Evolutionary conservation across 306 rosid genomes (phyloP).

Genomic region (Rosa multiflora): DNA sequence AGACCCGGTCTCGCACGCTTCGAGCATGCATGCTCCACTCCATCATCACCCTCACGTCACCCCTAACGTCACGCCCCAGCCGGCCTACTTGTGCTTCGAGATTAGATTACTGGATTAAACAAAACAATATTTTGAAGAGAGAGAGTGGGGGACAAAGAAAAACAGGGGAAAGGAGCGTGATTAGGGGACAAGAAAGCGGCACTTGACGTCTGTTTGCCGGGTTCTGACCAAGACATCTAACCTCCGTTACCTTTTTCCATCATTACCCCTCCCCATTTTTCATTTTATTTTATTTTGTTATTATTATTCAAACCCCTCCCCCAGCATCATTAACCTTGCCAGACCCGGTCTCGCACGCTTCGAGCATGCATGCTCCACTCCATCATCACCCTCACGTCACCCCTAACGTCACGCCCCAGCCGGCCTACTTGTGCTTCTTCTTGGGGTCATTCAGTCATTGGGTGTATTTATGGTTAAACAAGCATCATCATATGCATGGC

Average conservation of each 20-base stretch:
- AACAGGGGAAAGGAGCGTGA: conserved; percentile 28
- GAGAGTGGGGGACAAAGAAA: conserved; percentile 41
- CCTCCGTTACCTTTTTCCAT: conserved; percentile 34
- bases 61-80: conserved; percentile 15
- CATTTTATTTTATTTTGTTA: neutral
- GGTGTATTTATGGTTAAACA: conserved; percentile 1
- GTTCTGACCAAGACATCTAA: conserved; percentile 40
- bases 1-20: conserved; percentile 31
- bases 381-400: conserved; percentile 24
- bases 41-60: conserved; percentile 24
- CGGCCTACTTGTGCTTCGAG: too few relatives aligned
- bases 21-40: conserved; percentile 15
- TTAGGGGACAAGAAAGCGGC: conserved; percentile 82
- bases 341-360: conserved; percentile 31
- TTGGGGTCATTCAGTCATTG: neutral
- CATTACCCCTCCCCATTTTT: conserved; percentile 27
- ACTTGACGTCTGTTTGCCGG: conserved; percentile 58
- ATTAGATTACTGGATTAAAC: neutral
- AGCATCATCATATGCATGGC: conserved; percentile 1
- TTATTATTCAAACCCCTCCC: too few relatives aligned
- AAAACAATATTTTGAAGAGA: neutral
- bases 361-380: conserved; percentile 15
- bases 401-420: conserved; percentile 15
- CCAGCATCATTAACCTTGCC: conserved; percentile 29
- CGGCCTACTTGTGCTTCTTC: neutral